Percentiles rank a stretch among this genome's conserved stretches.
Conservation (phyloP, 1,284 basidiomycete genomes). For the Schizophyllum commune region DNA sequence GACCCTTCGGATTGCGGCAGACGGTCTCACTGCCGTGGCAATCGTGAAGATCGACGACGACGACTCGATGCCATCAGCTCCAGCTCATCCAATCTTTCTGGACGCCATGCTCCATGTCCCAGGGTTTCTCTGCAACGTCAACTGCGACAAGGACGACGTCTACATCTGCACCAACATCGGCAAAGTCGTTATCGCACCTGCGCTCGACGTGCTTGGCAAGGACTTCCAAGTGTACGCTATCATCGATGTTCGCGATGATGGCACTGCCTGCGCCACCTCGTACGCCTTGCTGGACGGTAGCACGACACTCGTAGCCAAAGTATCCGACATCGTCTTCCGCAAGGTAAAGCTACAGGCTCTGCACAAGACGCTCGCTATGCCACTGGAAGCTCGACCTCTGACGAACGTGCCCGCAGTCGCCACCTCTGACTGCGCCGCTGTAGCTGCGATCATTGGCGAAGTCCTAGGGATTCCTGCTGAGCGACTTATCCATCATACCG, state of each 20-base stretch:
- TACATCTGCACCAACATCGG: slow-evolving; percentile 57
- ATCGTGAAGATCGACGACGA: slow-evolving; percentile 29
- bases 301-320: slow-evolving; percentile 46
- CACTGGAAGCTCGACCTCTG: not conserved
- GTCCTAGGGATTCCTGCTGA: slow-evolving; percentile 37
- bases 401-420: not conserved
- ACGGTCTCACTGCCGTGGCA: slow-evolving; percentile 48
- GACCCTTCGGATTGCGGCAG: slow-evolving; percentile 39
- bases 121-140: slow-evolving; percentile 61
- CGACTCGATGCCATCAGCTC: slow-evolving; percentile 7
- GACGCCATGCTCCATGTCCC: slow-evolving; percentile 62
- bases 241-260: not conserved
- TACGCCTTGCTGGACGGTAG: not conserved
- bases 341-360: slow-evolving; percentile 7
- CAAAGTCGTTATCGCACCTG: slow-evolving; percentile 35
- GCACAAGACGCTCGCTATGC: not conserved
- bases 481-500: slow-evolving; percentile 33
- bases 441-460: slow-evolving; percentile 37
- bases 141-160: slow-evolving; percentile 38
- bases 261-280: not conserved
- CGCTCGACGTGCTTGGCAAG: slow-evolving; percentile 18
- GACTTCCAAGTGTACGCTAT: not conserved
- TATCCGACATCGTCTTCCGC: slow-evolving; percentile 40
- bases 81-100: slow-evolving; percentile 47
- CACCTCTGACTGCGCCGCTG: slow-evolving; percentile 13